Base-by-base conservation (phyloP, 257 asterid species). In the Asclepias syriaca region DNA sequence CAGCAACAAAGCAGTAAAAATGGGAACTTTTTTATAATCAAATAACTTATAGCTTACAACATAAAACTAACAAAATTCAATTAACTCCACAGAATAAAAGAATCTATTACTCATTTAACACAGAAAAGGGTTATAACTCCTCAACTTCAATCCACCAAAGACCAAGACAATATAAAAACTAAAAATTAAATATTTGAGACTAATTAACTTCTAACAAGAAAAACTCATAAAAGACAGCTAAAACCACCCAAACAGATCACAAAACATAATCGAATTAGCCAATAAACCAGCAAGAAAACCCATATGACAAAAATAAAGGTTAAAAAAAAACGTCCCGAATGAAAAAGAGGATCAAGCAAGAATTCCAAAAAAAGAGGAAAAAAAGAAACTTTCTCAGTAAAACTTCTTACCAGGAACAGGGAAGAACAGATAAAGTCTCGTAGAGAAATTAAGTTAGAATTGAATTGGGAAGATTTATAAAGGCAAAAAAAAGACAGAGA, bases 91-190 rank as follows among this genome's bases (percentile, higher is more conserved):
- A 18, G 15, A 59, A 12, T 3, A 54, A 6, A 6, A 39, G 15
- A 50, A 32, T 55, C 22, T 56, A 24, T 2, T 34, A 22, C 1
- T 4, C 11, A 15, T 5, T 6, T 0, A 49, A 14, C 39, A 21
- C 16, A 53, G 27, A 50, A 15, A 51, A 72, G 12, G 11, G 65
- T 34, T 55, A 13, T 55, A 13, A 4, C 40, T 27, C 43, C 48
- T 32, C 43, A 70, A 34, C 53, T 55, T 32, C 74, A 8, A 70
- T 8, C 45, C 24, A 56, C 12, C 72, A 57, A 70, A 40, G 19
- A 21, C 53, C 5, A 13, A 51, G 6, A 49, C 6, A 68, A 11
- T n/a, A 19, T 0, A 34, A 34, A 34, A n/a, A 67, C 27, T 27
- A 50, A 60, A 19, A 4, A 22, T 7, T 39, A 24, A 6, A 16